Evolutionary conservation across 202 grass and related monocot genomes (phyloP).

Genomic region (Miscanthus sacchariflorus): DNA sequence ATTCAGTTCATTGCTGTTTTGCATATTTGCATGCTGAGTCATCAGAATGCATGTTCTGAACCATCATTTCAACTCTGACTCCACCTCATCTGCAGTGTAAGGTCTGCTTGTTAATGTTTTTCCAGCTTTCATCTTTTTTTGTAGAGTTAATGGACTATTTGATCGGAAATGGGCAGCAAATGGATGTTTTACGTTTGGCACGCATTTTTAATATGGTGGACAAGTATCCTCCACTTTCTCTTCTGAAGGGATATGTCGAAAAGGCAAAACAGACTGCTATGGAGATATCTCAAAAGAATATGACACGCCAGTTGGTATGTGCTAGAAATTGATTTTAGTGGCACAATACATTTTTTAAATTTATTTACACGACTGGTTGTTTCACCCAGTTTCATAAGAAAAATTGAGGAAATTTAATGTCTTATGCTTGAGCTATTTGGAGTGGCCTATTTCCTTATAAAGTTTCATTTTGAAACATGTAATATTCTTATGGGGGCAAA

Average conservation of each 20-base stretch:
- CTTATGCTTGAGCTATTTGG: constrained; percentile 1
- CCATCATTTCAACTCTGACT: constrained; percentile 1
- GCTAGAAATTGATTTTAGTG: not conserved
- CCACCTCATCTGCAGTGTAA: constrained; percentile 10
- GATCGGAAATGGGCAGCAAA: constrained; percentile 49
- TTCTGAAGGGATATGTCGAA: constrained; percentile 60
- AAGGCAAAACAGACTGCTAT: constrained; percentile 49
- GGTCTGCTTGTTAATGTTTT: constrained; percentile 38
- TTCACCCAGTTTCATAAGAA: not conserved
- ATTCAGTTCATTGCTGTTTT: not conserved
- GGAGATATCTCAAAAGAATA: constrained; percentile 44
- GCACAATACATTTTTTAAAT: not conserved
- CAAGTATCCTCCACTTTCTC: constrained; percentile 49
- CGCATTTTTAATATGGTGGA: constrained; percentile 46
- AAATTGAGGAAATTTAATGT: not conserved
- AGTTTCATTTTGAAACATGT: not conserved
- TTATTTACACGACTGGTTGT: constrained; percentile 13
- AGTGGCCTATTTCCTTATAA: not conserved
- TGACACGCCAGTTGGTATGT: constrained; percentile 48
- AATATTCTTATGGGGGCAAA: constrained; percentile 4
- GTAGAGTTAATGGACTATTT: constrained; percentile 66
- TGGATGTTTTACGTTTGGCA: constrained; percentile 41
- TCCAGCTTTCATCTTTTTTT: constrained; percentile 29
- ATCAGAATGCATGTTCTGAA: not conserved
- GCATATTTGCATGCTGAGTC: not conserved